Base-by-base conservation (phyloP, 1,139 yeast species). In the Suhomyces bribrorum region DNA sequence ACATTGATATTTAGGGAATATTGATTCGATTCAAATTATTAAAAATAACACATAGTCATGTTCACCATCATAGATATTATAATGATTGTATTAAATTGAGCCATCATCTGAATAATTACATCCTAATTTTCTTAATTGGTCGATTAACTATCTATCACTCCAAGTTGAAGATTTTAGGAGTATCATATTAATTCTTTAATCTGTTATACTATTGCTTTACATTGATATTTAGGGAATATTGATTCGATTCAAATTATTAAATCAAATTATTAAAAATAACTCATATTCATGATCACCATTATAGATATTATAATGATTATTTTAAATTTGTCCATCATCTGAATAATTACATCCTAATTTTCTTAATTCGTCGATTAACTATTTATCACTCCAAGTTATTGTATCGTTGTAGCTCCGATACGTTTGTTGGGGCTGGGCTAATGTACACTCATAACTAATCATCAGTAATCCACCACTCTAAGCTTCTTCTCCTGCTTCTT, bases 401-500 rank as follows among this genome's bases (percentile, higher is more conserved):
- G n/a, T n/a, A n/a, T n/a, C n/a, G n/a, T n/a, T n/a, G n/a, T n/a
- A n/a, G n/a, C n/a, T n/a, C n/a, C n/a, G n/a, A n/a, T n/a, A n/a
- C 23, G 11, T 3, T 18, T 20, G 23, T 3, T 20, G 11, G 11
- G 8, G 23, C 23, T 20, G n/a, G n/a, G n/a, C 23, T 20, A 20
- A 20, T 20, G 11, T 20, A 20, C 27, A 31, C 11, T 24, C 28
- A 31, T 31, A n/a, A 29, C 32, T 33, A 32, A 16, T 29, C 29
- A 25, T 31, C 37, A 68, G 50, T 66, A 67, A 20, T 68, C 73
- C 24, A 65, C 72, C 17, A 70, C 75, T 49, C 76, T 57, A 27
- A 56, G 52, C 57, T 71, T 72, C 57, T 70, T 72, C n/a, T 71
- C 77, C 36, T 72, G 72, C 64, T 83, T 86, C 62, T 82, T 86